Conservation (phyloP, 495 filamentous ascomycete genomes). For the Hyaloscypha bicolor region DNA sequence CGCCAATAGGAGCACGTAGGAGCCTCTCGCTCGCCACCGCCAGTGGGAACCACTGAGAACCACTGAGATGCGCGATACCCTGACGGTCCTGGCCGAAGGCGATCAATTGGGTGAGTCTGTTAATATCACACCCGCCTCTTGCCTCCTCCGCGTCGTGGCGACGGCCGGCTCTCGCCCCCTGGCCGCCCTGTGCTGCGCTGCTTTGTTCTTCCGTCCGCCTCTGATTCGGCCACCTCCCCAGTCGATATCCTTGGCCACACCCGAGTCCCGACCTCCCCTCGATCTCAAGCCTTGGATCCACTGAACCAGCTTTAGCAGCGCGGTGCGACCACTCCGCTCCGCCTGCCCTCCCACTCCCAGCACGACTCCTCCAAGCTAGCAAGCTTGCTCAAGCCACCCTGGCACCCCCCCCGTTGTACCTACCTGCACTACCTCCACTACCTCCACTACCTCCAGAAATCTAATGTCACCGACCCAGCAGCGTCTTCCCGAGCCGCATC, state of each 20-base stretch:
- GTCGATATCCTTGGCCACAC: not conserved
- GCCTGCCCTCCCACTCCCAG: no score
- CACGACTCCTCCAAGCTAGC: not conserved
- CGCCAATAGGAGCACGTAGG: no score
- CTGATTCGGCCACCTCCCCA: not conserved
- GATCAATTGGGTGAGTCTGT: not conserved
- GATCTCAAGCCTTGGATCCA: not conserved
- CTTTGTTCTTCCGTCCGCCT: not conserved
- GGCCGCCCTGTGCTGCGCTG: no score
- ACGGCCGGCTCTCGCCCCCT: no score
- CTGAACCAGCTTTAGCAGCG: not conserved
- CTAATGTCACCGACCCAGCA: not conserved
- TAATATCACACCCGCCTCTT: not conserved
- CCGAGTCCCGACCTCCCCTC: not conserved
- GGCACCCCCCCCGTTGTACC: conserved; percentile 1
- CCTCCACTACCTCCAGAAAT: conserved; percentile 1
- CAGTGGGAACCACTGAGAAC: not conserved
- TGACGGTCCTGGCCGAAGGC: not conserved
- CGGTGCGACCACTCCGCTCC: no score
- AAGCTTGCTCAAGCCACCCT: not conserved
- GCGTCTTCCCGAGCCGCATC: conserved; percentile 20
- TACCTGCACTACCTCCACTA: conserved; percentile 4
- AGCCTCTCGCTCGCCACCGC: not conserved
- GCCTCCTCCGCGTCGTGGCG: not conserved
- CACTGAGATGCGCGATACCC: not conserved